phyloP scores from a whole-genome alignment of 2,329 filamentous ascomycete genomes.

The Penicillium brasilianum region DNA sequence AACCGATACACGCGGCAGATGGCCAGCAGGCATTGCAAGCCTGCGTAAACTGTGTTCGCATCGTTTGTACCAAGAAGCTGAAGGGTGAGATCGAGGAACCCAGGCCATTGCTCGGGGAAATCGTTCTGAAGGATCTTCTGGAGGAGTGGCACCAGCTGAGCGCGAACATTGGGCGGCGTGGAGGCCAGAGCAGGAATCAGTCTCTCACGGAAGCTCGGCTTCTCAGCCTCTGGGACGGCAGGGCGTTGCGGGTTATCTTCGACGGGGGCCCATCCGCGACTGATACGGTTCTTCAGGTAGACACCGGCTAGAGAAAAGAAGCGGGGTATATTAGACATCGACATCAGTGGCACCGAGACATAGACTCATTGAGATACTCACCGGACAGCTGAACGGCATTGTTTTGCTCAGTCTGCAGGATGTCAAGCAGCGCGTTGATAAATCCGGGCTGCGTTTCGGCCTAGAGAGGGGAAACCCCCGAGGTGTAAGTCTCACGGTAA shows the following conservation, averaged over 20 bases:
- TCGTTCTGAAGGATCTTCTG: conserved; percentile 96
- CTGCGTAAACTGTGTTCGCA: conserved; percentile 84
- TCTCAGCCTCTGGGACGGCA: conserved; percentile 85
- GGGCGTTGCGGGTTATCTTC: conserved; percentile 76
- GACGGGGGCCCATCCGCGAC: conserved; percentile 81
- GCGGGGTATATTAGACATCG: conserved; percentile 26
- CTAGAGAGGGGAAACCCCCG: conserved; percentile 53
- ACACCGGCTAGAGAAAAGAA: conserved; percentile 72
- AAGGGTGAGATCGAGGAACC: conserved; percentile 90
- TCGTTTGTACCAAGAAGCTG: conserved; percentile 87
- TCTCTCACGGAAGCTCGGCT: conserved; percentile 81
- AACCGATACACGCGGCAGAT: conserved; percentile 96
- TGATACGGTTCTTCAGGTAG: conserved; percentile 97
- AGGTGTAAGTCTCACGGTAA: conserved; percentile 24
- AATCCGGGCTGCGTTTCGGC: conserved; percentile 91
- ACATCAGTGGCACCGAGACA: background rate
- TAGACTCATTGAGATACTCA: conserved; percentile 56
- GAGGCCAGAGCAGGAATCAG: conserved; percentile 86
- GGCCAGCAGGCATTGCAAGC: conserved; percentile 89
- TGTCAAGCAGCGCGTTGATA: conserved; percentile 85
- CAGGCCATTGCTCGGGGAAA: conserved; percentile 92
- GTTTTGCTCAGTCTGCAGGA: conserved; percentile 87
- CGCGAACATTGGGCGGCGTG: conserved; percentile 79
- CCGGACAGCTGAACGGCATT: conserved; percentile 83
- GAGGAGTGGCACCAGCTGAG: conserved; percentile 90